Percentiles rank a stretch among this genome's conserved stretches.
These are phyloP conservation scores for Ilex asprella DNA, from an alignment of 257 asterid species.

Conservation along the genomic window DNA sequence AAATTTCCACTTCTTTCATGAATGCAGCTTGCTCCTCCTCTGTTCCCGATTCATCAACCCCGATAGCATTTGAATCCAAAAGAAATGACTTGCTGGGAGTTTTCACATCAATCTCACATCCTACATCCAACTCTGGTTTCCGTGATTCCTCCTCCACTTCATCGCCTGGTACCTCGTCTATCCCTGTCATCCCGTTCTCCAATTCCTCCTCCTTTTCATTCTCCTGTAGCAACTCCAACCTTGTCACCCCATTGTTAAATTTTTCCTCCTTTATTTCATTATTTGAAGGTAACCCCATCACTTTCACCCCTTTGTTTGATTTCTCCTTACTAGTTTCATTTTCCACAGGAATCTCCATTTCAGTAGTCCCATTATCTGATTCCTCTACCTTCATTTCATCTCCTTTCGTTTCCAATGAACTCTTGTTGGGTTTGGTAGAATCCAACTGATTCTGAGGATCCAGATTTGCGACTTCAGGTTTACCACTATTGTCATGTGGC, in stretches of 20 bases:
- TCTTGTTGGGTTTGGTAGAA: background rate
- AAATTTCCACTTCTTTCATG: conserved; percentile 66
- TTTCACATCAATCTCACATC: conserved; percentile 25
- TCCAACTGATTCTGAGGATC: no score
- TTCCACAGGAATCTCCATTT: conserved; percentile 3
- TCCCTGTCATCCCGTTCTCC: conserved; percentile 20
- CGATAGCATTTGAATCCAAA: conserved; percentile 41
- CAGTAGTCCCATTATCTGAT: conserved; percentile 12
- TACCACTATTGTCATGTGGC: no score
- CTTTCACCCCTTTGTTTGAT: conserved; percentile 20
- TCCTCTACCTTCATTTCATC: conserved; percentile 23
- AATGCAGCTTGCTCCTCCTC: conserved; percentile 77
- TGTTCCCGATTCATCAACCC: conserved; percentile 60
- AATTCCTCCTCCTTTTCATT: conserved; percentile 18
- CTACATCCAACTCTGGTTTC: conserved; percentile 17
- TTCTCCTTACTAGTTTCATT: conserved; percentile 23
- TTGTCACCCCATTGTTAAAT: conserved; percentile 1
- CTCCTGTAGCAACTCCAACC: conserved; percentile 7
- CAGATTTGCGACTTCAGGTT: no score
- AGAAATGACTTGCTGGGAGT: conserved; percentile 41
- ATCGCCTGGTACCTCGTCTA: conserved; percentile 20
- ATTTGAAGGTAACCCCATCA: conserved; percentile 6
- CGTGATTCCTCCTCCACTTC: conserved; percentile 26
- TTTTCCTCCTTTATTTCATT: conserved; percentile 10
- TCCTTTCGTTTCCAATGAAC: conserved; percentile 11